Percentiles rank a stretch among this genome's conserved stretches.
phyloP scores from a whole-genome alignment of 768 basidiomycete species.

The Boletus edulis region DNA sequence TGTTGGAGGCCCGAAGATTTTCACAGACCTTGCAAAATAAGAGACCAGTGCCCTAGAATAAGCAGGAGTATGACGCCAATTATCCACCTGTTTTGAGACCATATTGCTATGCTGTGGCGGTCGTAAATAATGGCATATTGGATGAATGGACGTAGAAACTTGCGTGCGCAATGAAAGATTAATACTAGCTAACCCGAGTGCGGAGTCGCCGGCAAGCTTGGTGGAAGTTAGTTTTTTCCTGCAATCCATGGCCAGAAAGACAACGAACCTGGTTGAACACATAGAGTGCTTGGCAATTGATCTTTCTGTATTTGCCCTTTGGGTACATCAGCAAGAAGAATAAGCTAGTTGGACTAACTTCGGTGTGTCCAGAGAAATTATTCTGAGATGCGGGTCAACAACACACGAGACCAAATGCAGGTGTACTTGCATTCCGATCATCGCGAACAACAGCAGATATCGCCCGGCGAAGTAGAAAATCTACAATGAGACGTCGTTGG shows the following conservation, averaged over 20 bases:
- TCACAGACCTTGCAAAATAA: conserved; percentile 58
- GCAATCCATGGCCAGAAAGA: neutral
- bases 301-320: conserved; percentile 21
- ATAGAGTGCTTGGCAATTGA: conserved; percentile 47
- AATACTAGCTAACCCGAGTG: conserved; percentile 45
- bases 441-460: conserved; percentile 42
- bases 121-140: conserved; percentile 10
- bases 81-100: conserved; percentile 57
- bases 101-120: conserved; percentile 54
- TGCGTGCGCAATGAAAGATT: conserved; percentile 47
- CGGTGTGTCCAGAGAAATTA: conserved; percentile 38
- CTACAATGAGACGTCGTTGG: conserved; percentile 23
- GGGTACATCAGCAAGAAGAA: neutral
- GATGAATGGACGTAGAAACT: conserved; percentile 3
- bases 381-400: conserved; percentile 10
- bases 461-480: conserved; percentile 46
- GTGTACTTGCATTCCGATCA: conserved; percentile 44
- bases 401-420: neutral
- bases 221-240: neutral
- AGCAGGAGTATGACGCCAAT: conserved; percentile 48
- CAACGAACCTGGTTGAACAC: conserved; percentile 43
- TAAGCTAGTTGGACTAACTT: conserved; percentile 7
- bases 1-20: neutral
- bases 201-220: conserved; percentile 42
- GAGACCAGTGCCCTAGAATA: conserved; percentile 68